These are phyloP conservation scores for Corniculantispora saksenae DNA, from an alignment of 2,329 filamentous ascomycete species.

Conservation along the genomic window DNA sequence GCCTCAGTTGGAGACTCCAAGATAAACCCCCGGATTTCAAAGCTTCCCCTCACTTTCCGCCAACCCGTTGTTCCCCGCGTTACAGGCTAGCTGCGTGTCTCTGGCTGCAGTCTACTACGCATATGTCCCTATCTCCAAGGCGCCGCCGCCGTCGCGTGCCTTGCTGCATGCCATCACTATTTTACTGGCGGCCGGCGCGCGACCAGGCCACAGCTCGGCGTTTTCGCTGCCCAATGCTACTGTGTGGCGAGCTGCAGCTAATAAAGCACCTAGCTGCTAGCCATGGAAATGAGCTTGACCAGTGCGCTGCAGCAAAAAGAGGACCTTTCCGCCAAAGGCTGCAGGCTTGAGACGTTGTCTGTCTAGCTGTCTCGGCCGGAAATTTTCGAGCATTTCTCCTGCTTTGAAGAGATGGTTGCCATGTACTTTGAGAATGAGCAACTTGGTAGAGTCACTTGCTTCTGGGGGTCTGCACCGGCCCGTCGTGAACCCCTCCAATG, in stretches of 20 bases:
- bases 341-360: not conserved
- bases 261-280: not conserved
- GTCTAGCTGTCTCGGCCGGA: not conserved
- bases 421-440: too few species aligned
- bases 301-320: not conserved
- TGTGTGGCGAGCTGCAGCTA: not conserved
- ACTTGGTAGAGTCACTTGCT: too few species aligned
- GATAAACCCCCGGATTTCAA: not conserved
- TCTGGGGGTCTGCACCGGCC: not conserved
- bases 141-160: not conserved
- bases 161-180: constrained; percentile 11
- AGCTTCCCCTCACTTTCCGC: constrained; percentile 14
- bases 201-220: not conserved
- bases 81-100: constrained; percentile 7
- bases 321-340: not conserved
- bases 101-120: not conserved
- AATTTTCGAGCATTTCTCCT: not conserved
- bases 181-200: too few species aligned
- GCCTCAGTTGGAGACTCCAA: not conserved
- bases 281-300: not conserved
- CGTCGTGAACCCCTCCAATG: not conserved
- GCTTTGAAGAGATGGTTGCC: not conserved
- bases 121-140: not conserved
- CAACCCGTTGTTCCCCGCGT: constrained; percentile 15
- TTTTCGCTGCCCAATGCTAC: constrained; percentile 12